phyloP scores from a whole-genome alignment of 257 asterid species.

The Cinchona pubescens region DNA sequence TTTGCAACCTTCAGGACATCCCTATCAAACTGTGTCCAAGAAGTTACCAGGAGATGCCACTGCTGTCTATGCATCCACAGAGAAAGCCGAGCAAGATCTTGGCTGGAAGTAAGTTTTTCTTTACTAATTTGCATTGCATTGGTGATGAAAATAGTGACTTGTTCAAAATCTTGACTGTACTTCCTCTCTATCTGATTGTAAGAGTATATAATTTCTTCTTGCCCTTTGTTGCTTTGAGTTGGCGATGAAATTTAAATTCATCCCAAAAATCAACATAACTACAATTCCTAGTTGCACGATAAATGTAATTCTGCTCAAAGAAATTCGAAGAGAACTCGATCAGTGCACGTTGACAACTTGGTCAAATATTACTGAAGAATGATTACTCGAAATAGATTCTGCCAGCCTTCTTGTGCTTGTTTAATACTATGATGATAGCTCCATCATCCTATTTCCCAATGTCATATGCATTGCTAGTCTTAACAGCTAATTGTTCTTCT shows the following conservation, averaged over 20 bases:
- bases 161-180: neutral
- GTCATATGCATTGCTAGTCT: neutral
- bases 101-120: constrained; percentile 81
- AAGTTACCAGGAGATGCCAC: constrained; percentile 91
- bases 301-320: neutral
- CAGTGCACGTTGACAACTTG: neutral
- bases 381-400: neutral
- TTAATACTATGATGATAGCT: neutral
- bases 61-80: constrained; percentile 85
- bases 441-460: neutral
- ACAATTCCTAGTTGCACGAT: neutral
- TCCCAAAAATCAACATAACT: too few species aligned
- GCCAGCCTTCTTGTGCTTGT: neutral
- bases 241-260: neutral
- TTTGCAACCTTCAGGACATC: constrained; percentile 49
- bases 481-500: neutral
- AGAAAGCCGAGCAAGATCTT: constrained; percentile 71
- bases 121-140: neutral
- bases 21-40: constrained; percentile 78
- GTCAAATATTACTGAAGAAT: neutral
- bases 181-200: neutral
- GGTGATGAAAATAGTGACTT: neutral
- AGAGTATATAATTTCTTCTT: neutral
- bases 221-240: neutral
- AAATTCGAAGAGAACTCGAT: neutral